Evolutionary conservation across 169 alveolate species (phyloP).

Genomic region (Besnoitia besnoiti): DNA sequence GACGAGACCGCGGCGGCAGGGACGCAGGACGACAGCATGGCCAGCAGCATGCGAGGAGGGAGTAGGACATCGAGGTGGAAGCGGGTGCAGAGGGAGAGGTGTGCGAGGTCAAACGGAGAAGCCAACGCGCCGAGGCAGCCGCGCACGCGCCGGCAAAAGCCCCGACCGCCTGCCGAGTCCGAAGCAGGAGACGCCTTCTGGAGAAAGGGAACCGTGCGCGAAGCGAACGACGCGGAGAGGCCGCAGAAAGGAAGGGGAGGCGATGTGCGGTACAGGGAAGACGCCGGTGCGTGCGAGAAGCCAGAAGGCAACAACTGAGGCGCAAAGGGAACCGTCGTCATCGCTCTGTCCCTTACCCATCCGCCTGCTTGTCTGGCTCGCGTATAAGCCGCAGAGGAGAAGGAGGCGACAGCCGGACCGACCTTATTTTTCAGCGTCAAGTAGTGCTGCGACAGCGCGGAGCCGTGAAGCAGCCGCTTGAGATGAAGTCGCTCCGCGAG

Average conservation of each 20-base stretch:
- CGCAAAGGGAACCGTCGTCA: background rate
- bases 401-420: background rate
- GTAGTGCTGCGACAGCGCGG: too few relatives aligned
- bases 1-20: background rate
- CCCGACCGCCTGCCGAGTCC: background rate
- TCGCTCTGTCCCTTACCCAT: background rate
- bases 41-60: background rate
- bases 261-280: background rate
- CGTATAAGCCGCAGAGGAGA: background rate
- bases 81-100: background rate
- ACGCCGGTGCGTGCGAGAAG: background rate
- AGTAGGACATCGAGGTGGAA: background rate
- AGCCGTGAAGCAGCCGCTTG: too few relatives aligned
- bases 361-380: background rate
- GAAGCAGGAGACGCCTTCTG: background rate
- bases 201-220: background rate
- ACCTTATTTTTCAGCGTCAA: background rate
- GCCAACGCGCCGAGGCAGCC: background rate
- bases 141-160: too few relatives aligned
- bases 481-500: too few relatives aligned
- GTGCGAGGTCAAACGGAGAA: background rate
- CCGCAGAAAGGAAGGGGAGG: constrained; percentile 18
- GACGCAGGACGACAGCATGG: background rate
- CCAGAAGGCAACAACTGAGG: background rate
- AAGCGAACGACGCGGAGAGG: background rate